These are phyloP conservation scores for Xylaria grammica DNA, from an alignment of 495 filamentous ascomycete genomes.

Conservation along the genomic window DNA sequence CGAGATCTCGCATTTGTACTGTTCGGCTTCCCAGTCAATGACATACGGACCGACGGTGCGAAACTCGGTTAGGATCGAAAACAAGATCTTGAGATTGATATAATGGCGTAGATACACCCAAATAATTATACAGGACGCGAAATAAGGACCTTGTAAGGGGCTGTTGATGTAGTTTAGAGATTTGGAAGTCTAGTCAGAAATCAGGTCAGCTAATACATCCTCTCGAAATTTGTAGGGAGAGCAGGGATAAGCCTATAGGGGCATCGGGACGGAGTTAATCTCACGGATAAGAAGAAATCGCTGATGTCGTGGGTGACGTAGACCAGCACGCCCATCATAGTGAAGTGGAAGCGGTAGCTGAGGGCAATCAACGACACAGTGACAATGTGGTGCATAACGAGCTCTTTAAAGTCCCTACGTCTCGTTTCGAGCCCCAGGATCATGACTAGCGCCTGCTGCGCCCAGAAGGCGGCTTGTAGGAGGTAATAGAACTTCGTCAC, in stretches of 20 bases:
- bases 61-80: conserved; percentile 82
- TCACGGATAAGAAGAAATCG: conserved; percentile 94
- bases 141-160: conserved; percentile 75
- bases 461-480: conserved; percentile 93
- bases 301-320: conserved; percentile 95
- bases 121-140: conserved; percentile 73
- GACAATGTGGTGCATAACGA: conserved; percentile 91
- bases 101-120: conserved; percentile 95
- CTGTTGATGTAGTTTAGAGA: conserved; percentile 87
- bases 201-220: not conserved
- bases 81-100: conserved; percentile 85
- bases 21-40: conserved; percentile 78
- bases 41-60: conserved; percentile 83
- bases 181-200: conserved; percentile 74
- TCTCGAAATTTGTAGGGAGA: not conserved
- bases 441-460: conserved; percentile 92
- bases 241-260: no score
- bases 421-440: conserved; percentile 89
- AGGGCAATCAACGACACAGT: conserved; percentile 81
- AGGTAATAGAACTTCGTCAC: conserved; percentile 95
- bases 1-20: conserved; percentile 79
- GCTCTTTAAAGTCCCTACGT: conserved; percentile 91
- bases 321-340: conserved; percentile 91
- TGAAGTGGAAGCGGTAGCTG: conserved; percentile 96
- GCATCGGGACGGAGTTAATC: conserved; percentile 35